Evolutionary conservation across 768 basidiomycete species (phyloP), one percentile per base, ranked within the genome.

Genomic region (Mycena leptocephala): DNA sequence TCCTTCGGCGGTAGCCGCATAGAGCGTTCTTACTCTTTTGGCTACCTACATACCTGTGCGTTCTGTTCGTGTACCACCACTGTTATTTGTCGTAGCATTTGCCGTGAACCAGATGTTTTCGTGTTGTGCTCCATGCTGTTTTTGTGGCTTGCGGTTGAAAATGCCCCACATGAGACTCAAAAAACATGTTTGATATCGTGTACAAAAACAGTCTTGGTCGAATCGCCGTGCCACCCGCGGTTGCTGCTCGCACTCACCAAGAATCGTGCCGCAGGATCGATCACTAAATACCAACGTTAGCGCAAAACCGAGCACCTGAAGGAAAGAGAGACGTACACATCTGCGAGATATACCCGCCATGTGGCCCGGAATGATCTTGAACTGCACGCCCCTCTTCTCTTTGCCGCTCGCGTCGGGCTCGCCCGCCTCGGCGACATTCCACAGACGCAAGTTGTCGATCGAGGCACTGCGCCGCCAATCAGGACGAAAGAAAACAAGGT

Each of bases 331-430:
- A 92, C 96, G 82, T 86, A 99, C 98, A 85, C 92, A 99, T 95
- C 81, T 96, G 94, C 3, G 97, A 98, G 5, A 99, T 92, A 80
- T 94, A 95, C 11, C 97, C 98, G 43, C 97, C 97, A 85, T 98
- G 96, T 98, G 98, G 0, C 97, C 98, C 14, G 97, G 94, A 43
- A 99, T 95, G 75, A 99, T 97, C 87, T 96, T 97, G 89, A 98
- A 99, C 69, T 93, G 96, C 22, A 94, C 93, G 10, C 93, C 92
- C 70, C 93, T 91, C 83, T 89, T 92, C 73, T 87, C 85, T 81
- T 90, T 93, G 69, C 92, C 91, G 62, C 83, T 89, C 22, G 88
- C 88, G 77, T 97, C 96, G 16, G 87, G 83, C 80, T 95, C 93
- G 43, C 90, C 91, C 32, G 93, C 92, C 71, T 96, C 95, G 16